These are phyloP conservation scores for Haplographium delicatum DNA, from an alignment of 495 filamentous ascomycete species.

Conservation along the genomic window DNA sequence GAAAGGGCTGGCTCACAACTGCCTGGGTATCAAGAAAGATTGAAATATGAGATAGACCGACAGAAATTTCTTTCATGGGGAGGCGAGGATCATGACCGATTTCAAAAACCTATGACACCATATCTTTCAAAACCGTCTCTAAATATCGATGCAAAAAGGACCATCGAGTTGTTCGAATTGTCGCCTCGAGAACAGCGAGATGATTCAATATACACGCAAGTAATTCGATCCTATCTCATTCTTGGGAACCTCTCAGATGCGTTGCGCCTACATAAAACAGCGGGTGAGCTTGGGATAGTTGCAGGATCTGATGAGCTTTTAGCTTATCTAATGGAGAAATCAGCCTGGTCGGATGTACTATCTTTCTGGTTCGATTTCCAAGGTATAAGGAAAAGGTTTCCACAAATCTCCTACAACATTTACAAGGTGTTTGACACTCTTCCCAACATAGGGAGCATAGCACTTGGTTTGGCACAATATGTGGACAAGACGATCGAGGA, in stretches of 20 bases:
- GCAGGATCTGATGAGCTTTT: constrained; percentile 27
- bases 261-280: constrained; percentile 27
- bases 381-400: constrained; percentile 18
- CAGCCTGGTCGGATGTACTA: constrained; percentile 13
- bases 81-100: constrained; percentile 5
- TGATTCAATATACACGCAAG: neutral
- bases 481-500: neutral
- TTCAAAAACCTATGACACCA: constrained; percentile 19
- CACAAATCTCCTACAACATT: neutral
- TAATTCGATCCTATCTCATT: constrained; percentile 23
- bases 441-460: neutral
- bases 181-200: constrained; percentile 15
- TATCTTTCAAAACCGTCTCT: constrained; percentile 34
- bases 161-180: constrained; percentile 36
- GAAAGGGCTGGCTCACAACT: neutral
- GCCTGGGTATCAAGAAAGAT: neutral
- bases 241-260: constrained; percentile 31
- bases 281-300: constrained; percentile 22
- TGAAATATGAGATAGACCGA: constrained; percentile 28
- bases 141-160: constrained; percentile 32
- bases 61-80: constrained; percentile 25
- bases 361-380: constrained; percentile 11
- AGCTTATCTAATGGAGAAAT: constrained; percentile 30
- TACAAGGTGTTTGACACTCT: neutral
- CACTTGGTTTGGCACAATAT: constrained; percentile 4